Evolutionary conservation across 2,329 filamentous ascomycete species (phyloP), one percentile per base, ranked within the genome.

Genomic region (Nothophaeocryptopus gaeumannii): DNA sequence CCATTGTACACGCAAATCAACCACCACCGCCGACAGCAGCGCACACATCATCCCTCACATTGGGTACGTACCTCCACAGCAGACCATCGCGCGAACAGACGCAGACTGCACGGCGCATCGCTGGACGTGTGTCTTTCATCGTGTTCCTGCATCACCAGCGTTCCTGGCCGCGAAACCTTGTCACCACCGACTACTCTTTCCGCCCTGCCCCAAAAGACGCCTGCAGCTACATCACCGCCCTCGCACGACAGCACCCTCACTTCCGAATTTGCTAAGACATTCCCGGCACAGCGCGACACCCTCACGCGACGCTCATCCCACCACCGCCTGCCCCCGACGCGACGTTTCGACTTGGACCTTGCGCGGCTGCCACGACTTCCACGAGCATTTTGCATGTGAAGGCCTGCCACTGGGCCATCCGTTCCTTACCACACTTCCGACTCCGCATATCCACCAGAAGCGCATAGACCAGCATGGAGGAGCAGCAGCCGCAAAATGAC

Each of bases 401-500:
- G 56, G 56, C 59, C 59, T 56, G 46, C 32, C 50, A 36, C 38
- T 35, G 34, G 58, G 56, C 59, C 56, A 58, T 58, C 54, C 60
- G 53, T 53, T 64, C 61, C 55, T 62, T 63, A 55, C 41, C 45
- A 10, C 46, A 20, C 41, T 44, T 12, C 31, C 50, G 37, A 45
- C 29, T 36, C 41, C 29, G 20, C 20, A 26, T 26, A 26, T 26
- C 20, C 4, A 26, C 20, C 20, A 26, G 20, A 7, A 42, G 46
- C 37, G 47, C 50, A 47, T 39, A 50, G 36, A 55, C 37, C 50
- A 50, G 73, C 73, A 97, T 97, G 92, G 89, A 96, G 77, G 86
- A 86, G 76, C 81, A 54, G 20, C 45, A 85, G 73, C 88, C 86
- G 75, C 84, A 92, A 78, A 95, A 86, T 74, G 93, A 99, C 77